Conservation (phyloP, 169 alveolate genomes). For the Cryptosporidium baileyi region DNA sequence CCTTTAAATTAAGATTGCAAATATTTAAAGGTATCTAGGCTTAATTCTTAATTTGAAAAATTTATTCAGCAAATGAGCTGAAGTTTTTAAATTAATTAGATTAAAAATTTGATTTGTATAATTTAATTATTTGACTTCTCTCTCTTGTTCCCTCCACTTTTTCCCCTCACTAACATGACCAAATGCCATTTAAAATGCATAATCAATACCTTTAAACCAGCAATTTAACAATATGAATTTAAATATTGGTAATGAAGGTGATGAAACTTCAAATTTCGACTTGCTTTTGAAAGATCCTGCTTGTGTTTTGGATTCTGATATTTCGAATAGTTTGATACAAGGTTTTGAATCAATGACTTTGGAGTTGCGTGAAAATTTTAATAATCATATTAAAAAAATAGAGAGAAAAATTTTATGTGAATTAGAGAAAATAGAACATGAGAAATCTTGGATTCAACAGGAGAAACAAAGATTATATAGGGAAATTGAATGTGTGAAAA, state of each 20-base stretch:
- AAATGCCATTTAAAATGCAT: neutral
- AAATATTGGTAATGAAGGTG: neutral
- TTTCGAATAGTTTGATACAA: neutral
- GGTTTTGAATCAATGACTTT: slow-evolving; percentile 40
- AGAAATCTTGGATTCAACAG: slow-evolving; percentile 4
- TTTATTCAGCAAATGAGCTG: too few species aligned
- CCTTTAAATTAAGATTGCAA: too few species aligned
- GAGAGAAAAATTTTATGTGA: slow-evolving; percentile 13
- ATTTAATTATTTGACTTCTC: too few species aligned
- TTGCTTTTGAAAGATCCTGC: neutral
- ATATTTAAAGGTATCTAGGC: too few species aligned
- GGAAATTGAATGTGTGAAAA: slow-evolving; percentile 44
- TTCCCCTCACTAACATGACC: neutral
- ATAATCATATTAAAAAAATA: slow-evolving; percentile 7
- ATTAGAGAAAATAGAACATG: slow-evolving; percentile 24
- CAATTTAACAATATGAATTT: neutral
- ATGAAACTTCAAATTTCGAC: neutral
- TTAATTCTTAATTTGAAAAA: too few species aligned
- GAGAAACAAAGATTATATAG: slow-evolving; percentile 6
- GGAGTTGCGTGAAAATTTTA: slow-evolving; percentile 19
- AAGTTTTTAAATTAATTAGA: too few species aligned
- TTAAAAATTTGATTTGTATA: too few species aligned
- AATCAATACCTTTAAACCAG: neutral
- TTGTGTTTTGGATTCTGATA: neutral
- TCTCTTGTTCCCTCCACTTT: neutral